Evolutionary conservation across 1,284 basidiomycete species (phyloP), one percentile per base, ranked within the genome.

Genomic region (Ceratobasidium sp.): DNA sequence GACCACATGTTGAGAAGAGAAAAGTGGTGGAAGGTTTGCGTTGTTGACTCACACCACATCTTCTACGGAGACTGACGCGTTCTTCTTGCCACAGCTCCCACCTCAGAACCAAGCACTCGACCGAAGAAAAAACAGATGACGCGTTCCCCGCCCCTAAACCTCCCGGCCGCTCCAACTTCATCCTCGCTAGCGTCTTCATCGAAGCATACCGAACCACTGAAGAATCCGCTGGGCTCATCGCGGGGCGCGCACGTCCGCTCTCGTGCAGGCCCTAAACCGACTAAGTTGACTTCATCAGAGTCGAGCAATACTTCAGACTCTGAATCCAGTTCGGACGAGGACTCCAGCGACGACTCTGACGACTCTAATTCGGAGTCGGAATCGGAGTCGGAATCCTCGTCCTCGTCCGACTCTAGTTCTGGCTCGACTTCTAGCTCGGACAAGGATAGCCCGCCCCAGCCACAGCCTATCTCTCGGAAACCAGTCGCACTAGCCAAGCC

Each of bases 331-430:
- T 68, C 66, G n/a, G 65, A 68, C 6, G 45, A 47, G 49, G 73
- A 75, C 28, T 74, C 77, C n/a, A 66, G 39, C 42, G 71, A 74
- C 2, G 60, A 65, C 6, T 79, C 77, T 39, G 73, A 77, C 10
- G 66, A 37, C 17, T 80, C 81, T 0, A 75, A 76, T 23, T 80
- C 80, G 3, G 80, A 80, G 20, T 82, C 85, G 5, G 81, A 81
- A 5, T 80, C 81, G 4, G 79, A 80, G 17, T 81, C 82, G 5
- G 81, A 81, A 4, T 80, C 81, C 3, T 79, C 79, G 13, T 81
- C 82, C 39, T 64, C 68, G 23, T 79, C 81, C 17, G 80, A 80
- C 35, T 81, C 81, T n/a, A 79, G 78, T 45, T 82, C 82, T 73
- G 1, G 79, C 65, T 75, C 75, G 37, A 58, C 56, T 74, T 81